Percentiles rank a stretch among this genome's conserved stretches.
phyloP scores from a whole-genome alignment of 2,329 filamentous ascomycete species.

The Fusarium citri region DNA sequence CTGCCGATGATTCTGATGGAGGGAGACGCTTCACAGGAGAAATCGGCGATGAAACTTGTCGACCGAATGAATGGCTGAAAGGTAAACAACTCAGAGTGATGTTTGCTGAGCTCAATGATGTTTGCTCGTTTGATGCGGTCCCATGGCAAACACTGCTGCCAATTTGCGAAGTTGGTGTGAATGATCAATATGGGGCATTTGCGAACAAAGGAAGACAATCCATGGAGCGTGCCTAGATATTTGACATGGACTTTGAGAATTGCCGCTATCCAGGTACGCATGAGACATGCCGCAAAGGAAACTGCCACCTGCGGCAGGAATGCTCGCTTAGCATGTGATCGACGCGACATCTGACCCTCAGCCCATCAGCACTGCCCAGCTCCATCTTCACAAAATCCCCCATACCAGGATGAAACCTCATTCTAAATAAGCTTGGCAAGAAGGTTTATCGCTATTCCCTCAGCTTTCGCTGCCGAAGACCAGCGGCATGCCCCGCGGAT shows the following conservation, averaged over 20 bases:
- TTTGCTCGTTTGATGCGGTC: neutral
- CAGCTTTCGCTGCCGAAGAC: neutral
- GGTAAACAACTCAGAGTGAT: neutral
- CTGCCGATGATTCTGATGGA: fast-evolving
- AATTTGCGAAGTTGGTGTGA: neutral
- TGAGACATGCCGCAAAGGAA: neutral
- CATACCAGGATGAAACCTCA: too few relatives aligned
- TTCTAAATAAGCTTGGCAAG: neutral
- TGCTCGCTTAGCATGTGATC: neutral
- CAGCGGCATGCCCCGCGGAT: too few relatives aligned
- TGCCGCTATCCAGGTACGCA: neutral
- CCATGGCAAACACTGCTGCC: neutral
- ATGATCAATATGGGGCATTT: neutral
- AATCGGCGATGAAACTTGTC: neutral
- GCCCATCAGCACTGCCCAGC: neutral
- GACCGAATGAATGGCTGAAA: neutral
- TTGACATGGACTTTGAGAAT: neutral
- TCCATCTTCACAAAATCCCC: too few relatives aligned
- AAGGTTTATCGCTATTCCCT: neutral
- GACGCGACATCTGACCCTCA: neutral
- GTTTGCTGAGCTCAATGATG: neutral
- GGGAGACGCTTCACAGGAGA: neutral
- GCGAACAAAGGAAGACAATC: neutral
- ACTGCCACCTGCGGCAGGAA: neutral
- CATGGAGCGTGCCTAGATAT: neutral